phyloP scores from a whole-genome alignment of 2,329 filamentous ascomycete genomes.

The Elsinoe batatas region DNA sequence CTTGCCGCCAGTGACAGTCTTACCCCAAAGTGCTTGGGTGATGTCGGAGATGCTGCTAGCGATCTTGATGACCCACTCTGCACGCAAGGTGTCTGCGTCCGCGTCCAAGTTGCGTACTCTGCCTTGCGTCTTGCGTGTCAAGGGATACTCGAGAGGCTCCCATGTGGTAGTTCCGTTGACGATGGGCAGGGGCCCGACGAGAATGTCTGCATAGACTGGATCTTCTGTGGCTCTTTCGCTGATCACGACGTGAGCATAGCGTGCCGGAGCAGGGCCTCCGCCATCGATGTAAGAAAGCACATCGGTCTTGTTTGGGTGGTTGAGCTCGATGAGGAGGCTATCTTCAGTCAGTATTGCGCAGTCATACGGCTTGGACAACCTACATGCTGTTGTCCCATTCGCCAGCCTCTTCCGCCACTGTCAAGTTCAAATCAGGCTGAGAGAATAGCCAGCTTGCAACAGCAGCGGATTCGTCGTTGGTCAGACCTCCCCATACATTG shows the following conservation, averaged over 20 bases:
- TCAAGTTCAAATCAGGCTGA: constrained; percentile 33
- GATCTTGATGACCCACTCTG: constrained; percentile 30
- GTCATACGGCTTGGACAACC: neutral
- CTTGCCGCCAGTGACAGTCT: constrained; percentile 29
- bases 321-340: constrained; percentile 27
- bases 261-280: constrained; percentile 26
- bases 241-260: constrained; percentile 38
- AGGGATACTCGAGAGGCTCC: constrained; percentile 34
- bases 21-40: constrained; percentile 37
- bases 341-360: neutral
- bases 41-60: constrained; percentile 28
- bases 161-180: constrained; percentile 31
- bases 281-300: constrained; percentile 38
- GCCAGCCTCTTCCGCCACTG: constrained; percentile 18
- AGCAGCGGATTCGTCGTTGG: constrained; percentile 30
- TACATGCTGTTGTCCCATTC: constrained; percentile 21
- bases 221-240: constrained; percentile 32
- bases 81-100: constrained; percentile 25
- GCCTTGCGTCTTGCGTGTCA: constrained; percentile 32
- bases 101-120: constrained; percentile 35
- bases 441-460: constrained; percentile 34
- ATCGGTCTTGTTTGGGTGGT: constrained; percentile 41
- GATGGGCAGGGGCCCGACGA: constrained; percentile 42
- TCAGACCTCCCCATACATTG: constrained; percentile 36
- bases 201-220: constrained; percentile 31